Evolutionary conservation across 1,139 yeast species (phyloP).

Genomic region (Hemisphaericaspora subhashii): DNA sequence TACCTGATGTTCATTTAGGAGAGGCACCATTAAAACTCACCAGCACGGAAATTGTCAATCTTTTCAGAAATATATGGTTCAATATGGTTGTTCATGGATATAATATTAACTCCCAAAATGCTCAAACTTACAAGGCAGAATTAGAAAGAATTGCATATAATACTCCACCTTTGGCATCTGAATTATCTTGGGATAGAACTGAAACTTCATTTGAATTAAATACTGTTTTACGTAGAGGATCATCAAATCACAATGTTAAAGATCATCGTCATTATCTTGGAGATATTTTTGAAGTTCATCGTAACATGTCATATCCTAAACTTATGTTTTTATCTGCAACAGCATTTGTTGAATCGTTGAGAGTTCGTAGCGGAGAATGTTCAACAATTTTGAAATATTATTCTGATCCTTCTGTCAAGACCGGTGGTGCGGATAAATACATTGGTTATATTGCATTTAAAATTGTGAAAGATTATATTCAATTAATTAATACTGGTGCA

Average conservation of each 20-base stretch:
- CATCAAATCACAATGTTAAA: slow-evolving; percentile 78
- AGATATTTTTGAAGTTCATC: slow-evolving; percentile 48
- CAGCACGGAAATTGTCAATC: slow-evolving; percentile 48
- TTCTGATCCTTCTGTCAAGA: slow-evolving; percentile 79
- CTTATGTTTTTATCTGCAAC: slow-evolving; percentile 88
- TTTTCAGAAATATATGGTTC: slow-evolving; percentile 91
- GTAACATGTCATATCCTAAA: slow-evolving; percentile 71
- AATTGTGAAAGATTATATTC: slow-evolving; percentile 58
- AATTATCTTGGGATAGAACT: slow-evolving; percentile 77
- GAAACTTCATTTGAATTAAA: slow-evolving; percentile 92
- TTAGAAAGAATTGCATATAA: slow-evolving; percentile 77
- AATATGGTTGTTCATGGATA: slow-evolving; percentile 92
- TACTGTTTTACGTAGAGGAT: slow-evolving; percentile 86
- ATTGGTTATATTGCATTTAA: slow-evolving; percentile 66
- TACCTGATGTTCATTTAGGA: slow-evolving; percentile 56
- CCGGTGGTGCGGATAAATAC: slow-evolving; percentile 70
- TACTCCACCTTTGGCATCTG: slow-evolving; percentile 92
- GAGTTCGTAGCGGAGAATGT: slow-evolving; percentile 82
- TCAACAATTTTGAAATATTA: slow-evolving; percentile 72
- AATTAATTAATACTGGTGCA: slow-evolving; percentile 46
- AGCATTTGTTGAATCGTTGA: slow-evolving; percentile 69
- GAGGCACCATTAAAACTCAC: slow-evolving; percentile 37
- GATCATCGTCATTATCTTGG: slow-evolving; percentile 66
- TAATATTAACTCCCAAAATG: slow-evolving; percentile 57
- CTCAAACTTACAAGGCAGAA: slow-evolving; percentile 44